Evolutionary conservation across 129 eudicot species (phyloP), one percentile per base, ranked within the genome.

Genomic region (Lactuca sativa): DNA sequence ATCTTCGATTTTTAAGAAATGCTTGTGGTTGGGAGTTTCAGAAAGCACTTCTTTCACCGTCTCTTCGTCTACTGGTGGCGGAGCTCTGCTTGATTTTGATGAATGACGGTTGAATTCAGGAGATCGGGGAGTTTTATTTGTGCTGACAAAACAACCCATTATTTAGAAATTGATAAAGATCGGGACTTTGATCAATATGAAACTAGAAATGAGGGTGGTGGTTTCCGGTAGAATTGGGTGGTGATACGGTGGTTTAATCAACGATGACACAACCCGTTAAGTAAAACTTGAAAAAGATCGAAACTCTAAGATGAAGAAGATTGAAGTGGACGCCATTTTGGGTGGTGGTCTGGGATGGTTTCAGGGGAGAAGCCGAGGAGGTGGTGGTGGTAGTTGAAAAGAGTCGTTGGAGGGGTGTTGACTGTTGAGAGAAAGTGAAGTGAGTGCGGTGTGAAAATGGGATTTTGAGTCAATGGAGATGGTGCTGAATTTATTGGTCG

Each of bases 11-110:
- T 74, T 69, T 15, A 62, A 17, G 38, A 63, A 72, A 54, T 69
- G 83, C 16, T 72, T 74, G 52, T 70, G 64, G 7, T 67, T 62
- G 2, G 85, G 82, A 15, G 86, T 82, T 61, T 87, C 95, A 0
- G 90, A 67, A 16, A 84, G 88, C 4, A 84, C 95, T 66, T 88
- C 91, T 70, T 88, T 88, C 44, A 88, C 91, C 2, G 86, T 72
- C 51, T 88, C 95, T 76, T 88, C 91, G 44, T 83, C 91, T 15
- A 77, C 64, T 51, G 79, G 70, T 58, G 82, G 92, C 25, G 87
- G 85, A 36, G 86, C 74, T 67, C 80, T n/a, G 80, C 80, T 75
- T 67, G 78, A 64, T 25, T 18, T 64, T 15, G 82, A 66, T 59
- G 82, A 78, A 65, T 59, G 64, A 25, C 11, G 69, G 59, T 72